Conservation (phyloP, 1,139 yeast genomes). For the Pichia sp. region DNA sequence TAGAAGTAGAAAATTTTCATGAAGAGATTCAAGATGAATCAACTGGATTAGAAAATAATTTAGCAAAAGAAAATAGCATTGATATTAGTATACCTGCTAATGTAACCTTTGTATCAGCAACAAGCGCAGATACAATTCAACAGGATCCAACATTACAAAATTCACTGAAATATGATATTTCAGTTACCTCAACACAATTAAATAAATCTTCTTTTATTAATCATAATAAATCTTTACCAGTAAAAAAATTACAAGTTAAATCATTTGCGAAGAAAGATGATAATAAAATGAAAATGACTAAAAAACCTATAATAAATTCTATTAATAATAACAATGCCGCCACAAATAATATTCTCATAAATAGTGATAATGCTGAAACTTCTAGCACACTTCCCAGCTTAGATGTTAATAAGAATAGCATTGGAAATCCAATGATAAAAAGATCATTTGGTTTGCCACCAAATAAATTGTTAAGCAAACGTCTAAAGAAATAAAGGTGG, state of each 20-base stretch:
- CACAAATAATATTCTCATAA: too few species aligned
- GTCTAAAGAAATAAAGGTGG: conserved; percentile 16
- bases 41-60: not conserved
- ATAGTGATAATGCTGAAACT: too few species aligned
- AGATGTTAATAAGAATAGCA: too few species aligned
- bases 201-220: conserved; percentile 43
- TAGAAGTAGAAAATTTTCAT: not conserved
- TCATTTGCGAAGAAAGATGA: conserved; percentile 3
- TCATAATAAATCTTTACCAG: conserved; percentile 53
- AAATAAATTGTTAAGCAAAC: conserved; percentile 16
- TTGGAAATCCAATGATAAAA: too few species aligned
- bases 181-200: conserved; percentile 44
- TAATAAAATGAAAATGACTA: conserved; percentile 16
- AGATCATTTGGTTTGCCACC: conserved; percentile 23
- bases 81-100: conserved; percentile 20
- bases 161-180: conserved; percentile 38
- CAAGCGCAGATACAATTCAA: conserved; percentile 48
- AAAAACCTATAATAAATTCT: not conserved
- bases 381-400: too few species aligned
- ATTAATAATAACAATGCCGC: not conserved
- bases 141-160: conserved; percentile 36
- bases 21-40: not conserved
- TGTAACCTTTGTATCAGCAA: conserved; percentile 52
- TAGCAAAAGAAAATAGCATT: not conserved
- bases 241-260: conserved; percentile 34